These are phyloP conservation scores for Penicillium ucsense DNA, from an alignment of 495 filamentous ascomycete genomes.

Conservation along the genomic window DNA sequence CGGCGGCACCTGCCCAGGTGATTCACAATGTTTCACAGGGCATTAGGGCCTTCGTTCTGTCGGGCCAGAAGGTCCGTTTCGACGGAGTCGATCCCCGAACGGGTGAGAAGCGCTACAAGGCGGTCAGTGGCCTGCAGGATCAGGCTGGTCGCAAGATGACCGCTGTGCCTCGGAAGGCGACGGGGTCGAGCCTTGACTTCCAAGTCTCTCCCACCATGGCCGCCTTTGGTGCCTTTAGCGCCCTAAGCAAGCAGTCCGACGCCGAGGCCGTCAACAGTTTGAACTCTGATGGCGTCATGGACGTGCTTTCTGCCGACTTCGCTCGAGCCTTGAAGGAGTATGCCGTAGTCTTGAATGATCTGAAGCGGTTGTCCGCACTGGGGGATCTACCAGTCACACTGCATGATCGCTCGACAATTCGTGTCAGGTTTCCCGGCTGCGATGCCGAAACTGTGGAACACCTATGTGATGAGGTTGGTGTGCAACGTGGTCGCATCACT, in stretches of 20 bases:
- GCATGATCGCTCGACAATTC: slow-evolving; percentile 50
- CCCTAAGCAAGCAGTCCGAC: slow-evolving; percentile 21
- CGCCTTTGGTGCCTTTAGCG: slow-evolving; percentile 54
- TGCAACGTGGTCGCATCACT: slow-evolving; percentile 62
- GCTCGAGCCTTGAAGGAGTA: slow-evolving; percentile 78
- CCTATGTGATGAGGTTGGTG: slow-evolving; percentile 77
- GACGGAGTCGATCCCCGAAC: slow-evolving; percentile 57
- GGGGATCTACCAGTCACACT: slow-evolving; percentile 78
- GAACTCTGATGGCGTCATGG: slow-evolving; percentile 70
- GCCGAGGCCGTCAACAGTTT: slow-evolving; percentile 41
- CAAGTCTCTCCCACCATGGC: slow-evolving; percentile 79
- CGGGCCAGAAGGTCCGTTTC: slow-evolving; percentile 74
- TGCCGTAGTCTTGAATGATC: slow-evolving; percentile 66
- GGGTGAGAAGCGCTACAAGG: slow-evolving; percentile 70
- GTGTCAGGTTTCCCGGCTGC: slow-evolving; percentile 84
- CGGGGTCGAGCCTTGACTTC: slow-evolving; percentile 80
- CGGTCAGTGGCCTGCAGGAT: slow-evolving; percentile 59
- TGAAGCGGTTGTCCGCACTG: slow-evolving; percentile 61
- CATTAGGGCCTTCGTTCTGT: slow-evolving; percentile 80
- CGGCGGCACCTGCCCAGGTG: slow-evolving; percentile 77
- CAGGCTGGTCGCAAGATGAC: slow-evolving; percentile 53
- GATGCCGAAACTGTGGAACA: slow-evolving; percentile 74
- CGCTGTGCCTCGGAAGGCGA: slow-evolving; percentile 41
- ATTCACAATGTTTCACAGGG: slow-evolving; percentile 90
- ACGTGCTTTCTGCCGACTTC: slow-evolving; percentile 80